phyloP scores from a whole-genome alignment of 306 rosid species.

The Trichosanthes cucumerina region DNA sequence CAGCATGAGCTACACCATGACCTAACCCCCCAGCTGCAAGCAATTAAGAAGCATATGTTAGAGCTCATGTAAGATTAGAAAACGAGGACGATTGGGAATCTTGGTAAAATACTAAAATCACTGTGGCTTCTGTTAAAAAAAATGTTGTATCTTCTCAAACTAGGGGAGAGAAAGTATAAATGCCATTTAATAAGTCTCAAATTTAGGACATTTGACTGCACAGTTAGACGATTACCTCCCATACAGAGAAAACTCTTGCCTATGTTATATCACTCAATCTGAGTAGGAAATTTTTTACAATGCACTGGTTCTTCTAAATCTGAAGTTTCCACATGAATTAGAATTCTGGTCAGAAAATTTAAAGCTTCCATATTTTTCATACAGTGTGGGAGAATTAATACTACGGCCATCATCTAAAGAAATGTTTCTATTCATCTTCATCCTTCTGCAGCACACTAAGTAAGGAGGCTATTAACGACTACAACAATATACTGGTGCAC shows the following conservation, averaged over 20 bases:
- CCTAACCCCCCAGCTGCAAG: conserved; percentile 92
- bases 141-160: not conserved
- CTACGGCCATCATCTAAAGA: not conserved
- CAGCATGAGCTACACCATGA: conserved; percentile 95
- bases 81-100: not conserved
- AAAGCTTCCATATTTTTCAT: not conserved
- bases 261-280: not conserved
- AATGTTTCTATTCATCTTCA: not conserved
- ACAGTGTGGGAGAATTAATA: not conserved
- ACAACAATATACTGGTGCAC: not conserved
- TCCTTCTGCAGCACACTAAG: not conserved
- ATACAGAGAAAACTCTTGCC: not conserved
- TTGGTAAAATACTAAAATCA: not conserved
- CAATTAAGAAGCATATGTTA: conserved; percentile 16
- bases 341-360: not conserved
- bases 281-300: not conserved
- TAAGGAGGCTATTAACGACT: not conserved
- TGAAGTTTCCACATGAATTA: not conserved
- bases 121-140: not conserved
- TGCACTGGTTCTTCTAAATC: not conserved
- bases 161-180: not conserved
- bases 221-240: not conserved
- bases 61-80: not conserved
- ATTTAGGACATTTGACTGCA: not conserved
- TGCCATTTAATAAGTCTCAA: not conserved